These are phyloP conservation scores for Monsonia emarginata DNA, from an alignment of 441 rosid species.

Conservation along the genomic window DNA sequence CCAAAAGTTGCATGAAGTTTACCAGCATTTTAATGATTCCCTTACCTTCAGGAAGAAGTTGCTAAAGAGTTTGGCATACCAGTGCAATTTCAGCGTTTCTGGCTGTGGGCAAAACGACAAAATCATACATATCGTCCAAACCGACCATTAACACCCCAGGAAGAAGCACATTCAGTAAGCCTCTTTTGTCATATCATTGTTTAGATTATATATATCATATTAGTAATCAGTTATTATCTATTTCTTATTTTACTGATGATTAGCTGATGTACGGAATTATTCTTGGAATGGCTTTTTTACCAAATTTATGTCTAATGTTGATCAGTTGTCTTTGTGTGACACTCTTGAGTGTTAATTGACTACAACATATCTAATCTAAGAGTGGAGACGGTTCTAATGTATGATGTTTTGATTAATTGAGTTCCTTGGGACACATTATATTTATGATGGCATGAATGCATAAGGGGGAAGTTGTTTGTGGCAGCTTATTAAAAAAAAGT, in stretches of 20 bases:
- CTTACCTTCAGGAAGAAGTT: constrained; percentile 35
- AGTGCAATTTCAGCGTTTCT: constrained; percentile 43
- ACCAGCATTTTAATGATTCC: constrained; percentile 1
- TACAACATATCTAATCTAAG: neutral
- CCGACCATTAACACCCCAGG: constrained; percentile 32
- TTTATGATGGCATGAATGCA: neutral
- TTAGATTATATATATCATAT: neutral
- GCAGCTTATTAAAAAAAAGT: no score
- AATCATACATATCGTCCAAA: constrained; percentile 47
- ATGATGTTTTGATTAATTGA: neutral
- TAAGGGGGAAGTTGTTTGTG: neutral
- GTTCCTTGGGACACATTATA: neutral
- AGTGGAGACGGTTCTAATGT: neutral
- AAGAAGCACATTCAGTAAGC: constrained; percentile 38
- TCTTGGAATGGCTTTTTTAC: neutral
- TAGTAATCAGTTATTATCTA: neutral
- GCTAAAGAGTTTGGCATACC: constrained; percentile 42
- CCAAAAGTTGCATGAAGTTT: neutral
- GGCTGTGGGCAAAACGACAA: constrained; percentile 52
- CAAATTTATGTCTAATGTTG: neutral
- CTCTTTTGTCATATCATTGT: constrained; percentile 6
- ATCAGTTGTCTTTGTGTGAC: neutral
- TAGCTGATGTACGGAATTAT: neutral
- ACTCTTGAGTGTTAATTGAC: neutral
- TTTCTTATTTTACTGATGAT: neutral